Evolutionary conservation across 495 filamentous ascomycete species (phyloP).

Genomic region (Bryoglossum gracile): DNA sequence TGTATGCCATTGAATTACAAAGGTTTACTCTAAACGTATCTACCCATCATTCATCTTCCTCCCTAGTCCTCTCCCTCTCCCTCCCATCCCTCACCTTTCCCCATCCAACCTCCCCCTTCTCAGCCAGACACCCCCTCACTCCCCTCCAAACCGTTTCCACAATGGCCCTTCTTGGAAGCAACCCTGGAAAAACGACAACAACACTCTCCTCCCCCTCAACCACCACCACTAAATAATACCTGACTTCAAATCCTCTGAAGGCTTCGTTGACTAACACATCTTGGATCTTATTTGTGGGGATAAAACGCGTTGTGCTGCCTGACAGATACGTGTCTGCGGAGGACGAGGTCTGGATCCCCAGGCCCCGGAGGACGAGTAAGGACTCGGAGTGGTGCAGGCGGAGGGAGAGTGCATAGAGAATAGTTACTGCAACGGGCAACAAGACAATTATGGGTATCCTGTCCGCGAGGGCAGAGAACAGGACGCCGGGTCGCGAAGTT

Average conservation of each 20-base stretch:
- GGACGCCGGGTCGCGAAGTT: slow-evolving; percentile 2
- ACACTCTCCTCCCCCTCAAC: slow-evolving; percentile 85
- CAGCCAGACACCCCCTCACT: slow-evolving; percentile 67
- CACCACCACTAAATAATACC: slow-evolving; percentile 82
- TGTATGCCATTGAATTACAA: no score
- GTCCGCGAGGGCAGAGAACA: slow-evolving; percentile 4
- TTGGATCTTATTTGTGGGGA: slow-evolving; percentile 83
- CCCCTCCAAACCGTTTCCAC: slow-evolving; percentile 86
- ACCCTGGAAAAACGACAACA: slow-evolving; percentile 84
- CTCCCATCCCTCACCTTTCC: neutral
- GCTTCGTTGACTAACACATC: slow-evolving; percentile 95
- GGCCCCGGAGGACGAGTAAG: slow-evolving; percentile 76
- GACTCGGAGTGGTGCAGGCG: slow-evolving; percentile 64
- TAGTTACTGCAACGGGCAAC: slow-evolving; percentile 3
- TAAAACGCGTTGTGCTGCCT: slow-evolving; percentile 69
- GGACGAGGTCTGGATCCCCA: slow-evolving; percentile 85
- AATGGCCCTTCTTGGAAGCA: slow-evolving; percentile 62
- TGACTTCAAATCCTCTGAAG: slow-evolving; percentile 85
- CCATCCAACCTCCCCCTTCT: slow-evolving; percentile 46
- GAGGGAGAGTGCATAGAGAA: slow-evolving; percentile 31
- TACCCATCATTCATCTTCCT: no score
- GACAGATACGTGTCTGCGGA: slow-evolving; percentile 56
- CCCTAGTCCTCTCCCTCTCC: no score
- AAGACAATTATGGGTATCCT: slow-evolving; percentile 11
- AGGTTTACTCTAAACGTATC: no score